Percentiles rank a stretch among this genome's conserved stretches.
phyloP scores from a whole-genome alignment of 2,329 filamentous ascomycete species.

The Sphaerulina musiva region DNA sequence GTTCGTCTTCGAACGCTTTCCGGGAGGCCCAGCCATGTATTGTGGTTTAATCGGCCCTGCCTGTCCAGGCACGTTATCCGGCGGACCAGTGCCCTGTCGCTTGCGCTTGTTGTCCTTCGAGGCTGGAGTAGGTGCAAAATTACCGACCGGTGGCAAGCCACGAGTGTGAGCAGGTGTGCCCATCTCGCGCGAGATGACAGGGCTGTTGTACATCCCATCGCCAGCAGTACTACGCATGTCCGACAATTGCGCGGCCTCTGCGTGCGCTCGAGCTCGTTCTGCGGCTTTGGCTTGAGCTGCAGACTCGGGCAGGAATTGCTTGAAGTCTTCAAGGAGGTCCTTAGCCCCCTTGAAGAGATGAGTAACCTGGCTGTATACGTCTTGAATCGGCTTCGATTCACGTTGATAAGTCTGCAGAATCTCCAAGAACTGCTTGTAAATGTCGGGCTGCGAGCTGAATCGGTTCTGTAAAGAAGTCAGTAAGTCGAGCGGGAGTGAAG shows the following conservation, averaged over 20 bases:
- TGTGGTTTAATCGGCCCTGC: slow-evolving; percentile 25
- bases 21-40: slow-evolving; percentile 28
- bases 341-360: slow-evolving; percentile 87
- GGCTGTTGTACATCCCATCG: slow-evolving; percentile 42
- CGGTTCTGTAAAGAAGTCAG: slow-evolving; percentile 60
- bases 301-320: slow-evolving; percentile 94
- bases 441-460: slow-evolving; percentile 92
- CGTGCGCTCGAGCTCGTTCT: slow-evolving; percentile 52
- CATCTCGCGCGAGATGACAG: slow-evolving; percentile 35
- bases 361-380: slow-evolving; percentile 96
- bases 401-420: slow-evolving; percentile 97
- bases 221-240: slow-evolving; percentile 46
- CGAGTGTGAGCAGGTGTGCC: slow-evolving; percentile 30
- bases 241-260: slow-evolving; percentile 62
- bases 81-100: slow-evolving; percentile 48
- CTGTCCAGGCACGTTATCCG: slow-evolving; percentile 26
- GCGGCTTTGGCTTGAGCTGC: slow-evolving; percentile 59
- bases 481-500: not conserved
- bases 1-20: slow-evolving; percentile 66
- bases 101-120: slow-evolving; percentile 75
- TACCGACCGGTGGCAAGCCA: slow-evolving; percentile 79
- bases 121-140: slow-evolving; percentile 79
- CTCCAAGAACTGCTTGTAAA: slow-evolving; percentile 98
- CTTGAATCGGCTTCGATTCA: slow-evolving; percentile 95
- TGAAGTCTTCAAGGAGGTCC: slow-evolving; percentile 94